Evolutionary conservation across 192 early-diverging fungal genomes (phyloP), one percentile per base, ranked within the genome.

Genomic region (Gamsiella multidivaricata): DNA sequence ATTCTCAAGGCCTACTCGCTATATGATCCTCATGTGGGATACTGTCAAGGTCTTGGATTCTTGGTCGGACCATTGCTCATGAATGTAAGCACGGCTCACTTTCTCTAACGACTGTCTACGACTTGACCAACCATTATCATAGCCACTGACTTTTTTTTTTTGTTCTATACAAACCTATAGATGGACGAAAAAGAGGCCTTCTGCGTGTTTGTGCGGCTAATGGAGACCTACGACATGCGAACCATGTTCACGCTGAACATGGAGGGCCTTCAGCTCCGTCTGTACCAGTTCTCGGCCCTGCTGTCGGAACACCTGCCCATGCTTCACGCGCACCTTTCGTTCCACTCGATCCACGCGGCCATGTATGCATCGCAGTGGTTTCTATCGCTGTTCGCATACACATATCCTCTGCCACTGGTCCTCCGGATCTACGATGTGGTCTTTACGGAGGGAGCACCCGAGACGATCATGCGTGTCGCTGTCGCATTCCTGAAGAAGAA

Each of bases 361-460:
- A 97, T 96, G 94, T 99, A 94, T 62, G 96, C 94, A 7, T 94
- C 95, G 0, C 95, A 96, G 67, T 99, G 97, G 97, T 98, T 97
- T 81, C 80, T 99, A 70, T 96, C 97, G 0, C 80, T 97, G 39
- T 99, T 99, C 87, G 96, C 97, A 0, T 98, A 97, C 85, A 89
- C 93, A 6, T 97, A 96, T 83, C 97, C 97, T 15, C 86, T 98
- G 37, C 85, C 88, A 11, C 69, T 96, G 42, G 95, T 98, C 9
- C 87, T 96, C 65, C 91, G 97, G 18, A 94, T 97, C 52, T 91
- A 95, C 78, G 97, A 99, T 82, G 88, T 98, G 17, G 85, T 95
- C 22, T 95, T 97, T 80, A 90, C 92, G 1, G 96, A 99, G 80
- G 96, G 97, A 49, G 87, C 90, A 14, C 85, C 92, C 15, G 97